phyloP scores from a whole-genome alignment of 306 rosid species.

The Dalbergia cochinchinensis region DNA sequence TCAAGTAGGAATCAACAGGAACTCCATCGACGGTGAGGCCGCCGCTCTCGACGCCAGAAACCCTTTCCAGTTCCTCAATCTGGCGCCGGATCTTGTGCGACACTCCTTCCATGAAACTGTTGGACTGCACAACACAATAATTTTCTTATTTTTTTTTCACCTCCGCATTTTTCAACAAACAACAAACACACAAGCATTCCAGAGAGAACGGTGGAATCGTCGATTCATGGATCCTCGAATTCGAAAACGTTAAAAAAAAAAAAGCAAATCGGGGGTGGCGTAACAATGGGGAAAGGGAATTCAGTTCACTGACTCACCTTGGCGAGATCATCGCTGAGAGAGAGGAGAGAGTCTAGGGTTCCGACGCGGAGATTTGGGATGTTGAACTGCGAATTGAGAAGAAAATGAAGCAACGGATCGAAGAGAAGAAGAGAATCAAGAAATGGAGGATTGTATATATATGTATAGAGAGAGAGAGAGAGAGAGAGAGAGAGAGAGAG shows the following conservation, averaged over 20 bases:
- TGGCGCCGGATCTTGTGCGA: conserved; percentile 94
- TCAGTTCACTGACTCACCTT: conserved; percentile 58
- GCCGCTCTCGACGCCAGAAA: conserved; percentile 70
- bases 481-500: background rate
- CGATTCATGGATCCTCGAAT: conserved; percentile 1
- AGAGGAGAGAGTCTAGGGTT: conserved; percentile 96
- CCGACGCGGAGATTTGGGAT: conserved; percentile 96
- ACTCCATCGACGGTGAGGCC: conserved; percentile 91
- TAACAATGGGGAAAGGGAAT: background rate
- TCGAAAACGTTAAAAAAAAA: background rate
- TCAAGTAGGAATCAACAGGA: conserved; percentile 93
- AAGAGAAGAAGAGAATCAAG: background rate
- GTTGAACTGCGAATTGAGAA: conserved; percentile 64
- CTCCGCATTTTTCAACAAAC: conserved; percentile 5
- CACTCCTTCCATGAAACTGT: conserved; percentile 87
- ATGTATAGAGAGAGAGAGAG: background rate
- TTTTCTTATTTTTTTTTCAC: background rate
- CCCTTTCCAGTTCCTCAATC: conserved; percentile 88
- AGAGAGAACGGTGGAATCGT: background rate
- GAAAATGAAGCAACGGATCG: background rate
- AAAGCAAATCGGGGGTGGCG: background rate
- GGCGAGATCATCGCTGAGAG: conserved; percentile 95
- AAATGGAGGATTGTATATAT: background rate
- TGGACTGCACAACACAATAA: conserved; percentile 61
- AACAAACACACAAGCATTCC: background rate